Base-by-base conservation (phyloP, 164 flowering plant genomes). In the Chimonanthus salicifolius region DNA sequence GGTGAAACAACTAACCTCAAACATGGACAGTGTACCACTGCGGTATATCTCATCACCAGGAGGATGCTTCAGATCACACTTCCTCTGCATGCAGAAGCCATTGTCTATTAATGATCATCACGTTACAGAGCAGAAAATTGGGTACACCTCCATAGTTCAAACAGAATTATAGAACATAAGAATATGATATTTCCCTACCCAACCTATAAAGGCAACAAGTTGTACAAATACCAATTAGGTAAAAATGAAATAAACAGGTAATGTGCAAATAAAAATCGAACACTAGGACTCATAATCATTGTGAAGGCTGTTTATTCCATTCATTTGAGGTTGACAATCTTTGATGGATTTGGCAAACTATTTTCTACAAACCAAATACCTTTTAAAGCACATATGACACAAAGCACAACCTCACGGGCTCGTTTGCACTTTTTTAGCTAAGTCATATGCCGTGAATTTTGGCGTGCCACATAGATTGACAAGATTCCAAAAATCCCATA, bases 21-120 rank as follows among this genome's bases (percentile, higher is more conserved):
- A 93, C 99, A 95, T 95, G 67, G 99, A 95, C 77, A 93, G 77
- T 47, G 98, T 91, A 66, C 97, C 96, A 82, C 92, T 76, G 43
- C 99, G 85, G 74, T 95, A 95, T 72, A 95, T 95, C 83, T 95
- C 98, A 82, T 95, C 99, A 80, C 99, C 99, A 54, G 99, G 99
- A 15, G 99, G 99, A 84, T 95, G 98, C 88, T 95, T 95, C 49
- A 95, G 96, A 84, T 95, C 99, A 81, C 99, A 95, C 83, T 95
- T 95, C 75, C 81, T 90, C 97, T 94, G 72, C 79, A 83, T 46
- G 54, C 16, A 67, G 72, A 70, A 58, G 21, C 20, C 76, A 74
- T 2, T 43, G 10, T 16, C 15, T 16, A 4, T 62, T 16, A 72
- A 73, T 11, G 15, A 46, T 45, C 68, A 65, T 65, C 45, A 3